A percentile compares a stretch with the other conserved stretches of the same genome.
These are phyloP conservation scores for Pleurotus djamor DNA, from an alignment of 768 basidiomycete species.

Conservation along the genomic window DNA sequence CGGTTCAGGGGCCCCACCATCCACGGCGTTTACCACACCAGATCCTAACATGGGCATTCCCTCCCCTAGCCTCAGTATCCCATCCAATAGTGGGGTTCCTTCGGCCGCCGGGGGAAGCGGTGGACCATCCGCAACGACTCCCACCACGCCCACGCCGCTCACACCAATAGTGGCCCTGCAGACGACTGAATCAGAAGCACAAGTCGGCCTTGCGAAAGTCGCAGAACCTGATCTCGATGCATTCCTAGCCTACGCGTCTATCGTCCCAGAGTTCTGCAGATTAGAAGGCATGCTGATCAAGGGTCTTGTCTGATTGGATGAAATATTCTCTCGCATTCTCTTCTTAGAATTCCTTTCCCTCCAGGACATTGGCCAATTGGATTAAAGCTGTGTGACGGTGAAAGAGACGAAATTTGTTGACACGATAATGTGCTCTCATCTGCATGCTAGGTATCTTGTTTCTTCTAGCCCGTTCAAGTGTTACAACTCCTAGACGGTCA, in stretches of 20 bases:
- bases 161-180: slow-evolving; percentile 71
- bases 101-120: slow-evolving; percentile 8
- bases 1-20: slow-evolving; percentile 22
- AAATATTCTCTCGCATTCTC: no score
- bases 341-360: no score
- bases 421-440: neutral
- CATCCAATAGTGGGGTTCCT: slow-evolving; percentile 14
- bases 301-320: slow-evolving; percentile 36
- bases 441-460: neutral
- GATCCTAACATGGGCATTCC: slow-evolving; percentile 39
- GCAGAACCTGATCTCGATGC: slow-evolving; percentile 84
- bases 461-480: neutral
- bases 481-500: neutral
- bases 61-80: slow-evolving; percentile 21
- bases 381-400: neutral
- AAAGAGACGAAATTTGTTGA: no score
- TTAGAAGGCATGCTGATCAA: slow-evolving; percentile 80
- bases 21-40: slow-evolving; percentile 62
- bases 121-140: slow-evolving; percentile 27
- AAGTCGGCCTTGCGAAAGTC: slow-evolving; percentile 77
- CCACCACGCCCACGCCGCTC: slow-evolving; percentile 55
- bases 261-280: slow-evolving; percentile 81
- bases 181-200: slow-evolving; percentile 70
- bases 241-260: slow-evolving; percentile 82
- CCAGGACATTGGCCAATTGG: neutral